phyloP scores from a whole-genome alignment of 345 rosid species.

The Eucalyptus pauciflora region DNA sequence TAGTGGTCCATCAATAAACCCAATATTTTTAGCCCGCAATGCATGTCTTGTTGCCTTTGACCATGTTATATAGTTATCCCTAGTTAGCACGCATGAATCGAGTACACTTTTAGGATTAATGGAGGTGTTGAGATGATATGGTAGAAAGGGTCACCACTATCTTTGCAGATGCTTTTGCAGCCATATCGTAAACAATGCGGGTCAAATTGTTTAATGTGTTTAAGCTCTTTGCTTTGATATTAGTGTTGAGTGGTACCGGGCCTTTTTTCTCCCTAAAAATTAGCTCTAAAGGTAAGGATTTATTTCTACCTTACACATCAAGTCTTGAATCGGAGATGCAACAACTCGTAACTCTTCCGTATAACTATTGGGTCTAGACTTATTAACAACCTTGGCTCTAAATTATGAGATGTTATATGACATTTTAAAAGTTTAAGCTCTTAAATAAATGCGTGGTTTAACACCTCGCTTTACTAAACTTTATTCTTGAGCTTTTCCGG shows the following conservation, averaged over 20 bases:
- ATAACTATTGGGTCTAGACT: fast-evolving
- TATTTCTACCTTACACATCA: fast-evolving
- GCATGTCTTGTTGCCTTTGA: fast-evolving
- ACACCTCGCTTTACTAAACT: neutral
- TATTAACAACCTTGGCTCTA: fast-evolving
- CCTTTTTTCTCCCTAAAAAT: too few relatives aligned
- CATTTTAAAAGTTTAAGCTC: too few relatives aligned
- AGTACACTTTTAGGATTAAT: too few relatives aligned
- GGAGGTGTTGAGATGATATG: too few relatives aligned
- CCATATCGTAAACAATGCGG: fast-evolving
- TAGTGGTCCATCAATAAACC: too few relatives aligned
- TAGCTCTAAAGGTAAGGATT: too few relatives aligned
- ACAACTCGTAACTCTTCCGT: fast-evolving
- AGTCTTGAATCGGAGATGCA: fast-evolving
- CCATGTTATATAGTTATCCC: too few relatives aligned
- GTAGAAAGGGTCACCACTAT: fast-evolving
- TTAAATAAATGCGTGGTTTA: fast-evolving
- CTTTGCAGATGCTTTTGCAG: fast-evolving
- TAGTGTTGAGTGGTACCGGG: fast-evolving
- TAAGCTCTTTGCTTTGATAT: fast-evolving
- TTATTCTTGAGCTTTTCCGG: neutral
- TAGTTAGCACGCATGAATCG: fast-evolving
- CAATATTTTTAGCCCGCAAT: too few relatives aligned
- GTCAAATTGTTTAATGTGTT: too few relatives aligned
- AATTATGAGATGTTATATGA: too few relatives aligned